Evolutionary conservation across 2,329 filamentous ascomycete species (phyloP).

Genomic region (Emydomyces testavorans): DNA sequence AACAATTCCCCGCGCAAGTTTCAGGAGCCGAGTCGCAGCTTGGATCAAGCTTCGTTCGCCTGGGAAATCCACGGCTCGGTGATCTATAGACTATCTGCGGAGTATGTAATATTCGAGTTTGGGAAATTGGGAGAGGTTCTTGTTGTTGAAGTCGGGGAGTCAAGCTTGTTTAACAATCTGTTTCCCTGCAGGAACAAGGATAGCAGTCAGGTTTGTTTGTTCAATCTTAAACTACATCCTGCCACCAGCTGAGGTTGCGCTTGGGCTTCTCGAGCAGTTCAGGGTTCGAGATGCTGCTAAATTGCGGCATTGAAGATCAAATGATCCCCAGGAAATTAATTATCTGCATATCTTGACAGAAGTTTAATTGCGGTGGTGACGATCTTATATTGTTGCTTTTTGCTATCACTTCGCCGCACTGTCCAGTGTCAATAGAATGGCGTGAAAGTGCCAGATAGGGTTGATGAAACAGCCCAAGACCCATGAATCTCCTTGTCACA

Average conservation of each 20-base stretch:
- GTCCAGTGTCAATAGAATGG: too few species aligned
- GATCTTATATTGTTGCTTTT: not conserved
- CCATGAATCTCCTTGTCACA: too few species aligned
- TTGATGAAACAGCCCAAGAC: too few species aligned
- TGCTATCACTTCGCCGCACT: not conserved
- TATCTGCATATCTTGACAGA: conserved; percentile 8
- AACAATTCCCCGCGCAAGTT: too few species aligned
- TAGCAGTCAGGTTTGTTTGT: not conserved
- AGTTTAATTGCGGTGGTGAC: conserved; percentile 3
- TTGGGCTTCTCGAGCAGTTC: not conserved
- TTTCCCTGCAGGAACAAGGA: not conserved
- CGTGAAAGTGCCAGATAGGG: too few species aligned
- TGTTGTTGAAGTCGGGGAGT: not conserved
- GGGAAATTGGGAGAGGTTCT: not conserved
- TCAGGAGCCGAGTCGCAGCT: too few species aligned
- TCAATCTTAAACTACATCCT: not conserved
- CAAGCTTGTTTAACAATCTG: not conserved
- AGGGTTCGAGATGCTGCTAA: not conserved
- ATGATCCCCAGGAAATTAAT: not conserved
- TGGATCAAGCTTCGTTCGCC: too few species aligned
- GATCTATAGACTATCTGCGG: too few species aligned
- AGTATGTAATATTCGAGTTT: too few species aligned
- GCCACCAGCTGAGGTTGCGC: not conserved
- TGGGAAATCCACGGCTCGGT: too few species aligned
- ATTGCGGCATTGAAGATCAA: not conserved